A percentile compares a stretch with the other conserved stretches of the same genome.
Evolutionary conservation across 164 flowering plant genomes (phyloP).

Genomic region (Umbellularia californica): DNA sequence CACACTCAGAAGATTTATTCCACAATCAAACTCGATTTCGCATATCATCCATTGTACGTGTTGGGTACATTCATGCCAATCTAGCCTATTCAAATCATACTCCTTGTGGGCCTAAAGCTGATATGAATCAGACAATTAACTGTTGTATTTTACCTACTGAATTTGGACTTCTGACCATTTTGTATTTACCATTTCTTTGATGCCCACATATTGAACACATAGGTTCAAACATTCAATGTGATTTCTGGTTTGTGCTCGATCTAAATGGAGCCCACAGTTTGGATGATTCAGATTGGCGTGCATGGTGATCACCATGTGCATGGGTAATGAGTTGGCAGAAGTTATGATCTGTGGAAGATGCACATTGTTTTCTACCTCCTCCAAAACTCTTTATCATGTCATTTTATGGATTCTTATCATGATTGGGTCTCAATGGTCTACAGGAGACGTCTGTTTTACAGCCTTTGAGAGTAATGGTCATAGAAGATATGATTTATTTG

Average conservation of each 20-base stretch:
- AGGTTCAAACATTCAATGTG: background rate
- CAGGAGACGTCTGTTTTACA: slow-evolving; percentile 66
- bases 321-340: background rate
- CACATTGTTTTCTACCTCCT: background rate
- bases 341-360: background rate
- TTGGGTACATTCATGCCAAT: background rate
- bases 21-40: no score
- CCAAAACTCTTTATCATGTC: background rate
- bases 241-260: background rate
- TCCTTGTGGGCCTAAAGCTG: background rate
- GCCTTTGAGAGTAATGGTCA: slow-evolving; percentile 67
- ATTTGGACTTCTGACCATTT: background rate
- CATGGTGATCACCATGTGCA: no score
- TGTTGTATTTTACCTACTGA: background rate
- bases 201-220: background rate
- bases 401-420: background rate
- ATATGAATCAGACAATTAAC: background rate
- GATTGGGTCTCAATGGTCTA: slow-evolving; percentile 9
- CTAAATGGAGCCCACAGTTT: background rate
- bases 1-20: no score
- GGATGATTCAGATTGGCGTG: no score
- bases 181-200: background rate
- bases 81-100: background rate
- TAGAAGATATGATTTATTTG: slow-evolving; percentile 90
- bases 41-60: background rate